Conservation (phyloP, 805 yeast species). For the Helenozyma rhizophorensis region DNA sequence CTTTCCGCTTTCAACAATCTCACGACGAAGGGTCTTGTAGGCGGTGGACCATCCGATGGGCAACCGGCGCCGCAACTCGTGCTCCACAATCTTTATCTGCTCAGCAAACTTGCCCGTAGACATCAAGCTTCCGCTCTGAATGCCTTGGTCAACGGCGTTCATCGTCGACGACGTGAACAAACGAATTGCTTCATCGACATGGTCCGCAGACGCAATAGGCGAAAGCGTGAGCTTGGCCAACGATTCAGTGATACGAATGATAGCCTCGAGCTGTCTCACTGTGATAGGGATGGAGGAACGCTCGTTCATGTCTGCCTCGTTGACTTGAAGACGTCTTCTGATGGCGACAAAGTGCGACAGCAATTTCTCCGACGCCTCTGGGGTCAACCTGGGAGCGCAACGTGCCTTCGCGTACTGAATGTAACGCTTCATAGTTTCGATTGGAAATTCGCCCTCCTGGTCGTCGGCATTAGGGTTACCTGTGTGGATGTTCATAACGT, state of each 20-base stretch:
- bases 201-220: constrained; percentile 81
- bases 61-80: constrained; percentile 79
- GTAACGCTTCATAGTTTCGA: constrained; percentile 87
- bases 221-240: constrained; percentile 80
- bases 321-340: constrained; percentile 74
- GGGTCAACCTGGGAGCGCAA: constrained; percentile 89
- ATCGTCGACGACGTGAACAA: constrained; percentile 94
- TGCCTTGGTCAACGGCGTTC: constrained; percentile 82
- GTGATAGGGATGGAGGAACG: constrained; percentile 96
- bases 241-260: constrained; percentile 91
- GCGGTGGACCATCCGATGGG: constrained; percentile 97
- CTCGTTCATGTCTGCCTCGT: constrained; percentile 77
- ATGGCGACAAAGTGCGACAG: constrained; percentile 91
- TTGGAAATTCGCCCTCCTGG: constrained; percentile 79
- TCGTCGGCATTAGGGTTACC: constrained; percentile 52
- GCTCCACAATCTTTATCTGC: constrained; percentile 77
- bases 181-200: constrained; percentile 93
- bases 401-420: constrained; percentile 83
- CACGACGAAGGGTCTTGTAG: constrained; percentile 75
- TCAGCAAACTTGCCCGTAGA: constrained; percentile 57
- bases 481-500: constrained; percentile 92
- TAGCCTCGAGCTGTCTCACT: constrained; percentile 95
- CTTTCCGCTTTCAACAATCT: constrained; percentile 65
- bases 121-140: constrained; percentile 37
- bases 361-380: constrained; percentile 84